phyloP scores from a whole-genome alignment of 768 basidiomycete genomes.

The Thelephora ganbajun region DNA sequence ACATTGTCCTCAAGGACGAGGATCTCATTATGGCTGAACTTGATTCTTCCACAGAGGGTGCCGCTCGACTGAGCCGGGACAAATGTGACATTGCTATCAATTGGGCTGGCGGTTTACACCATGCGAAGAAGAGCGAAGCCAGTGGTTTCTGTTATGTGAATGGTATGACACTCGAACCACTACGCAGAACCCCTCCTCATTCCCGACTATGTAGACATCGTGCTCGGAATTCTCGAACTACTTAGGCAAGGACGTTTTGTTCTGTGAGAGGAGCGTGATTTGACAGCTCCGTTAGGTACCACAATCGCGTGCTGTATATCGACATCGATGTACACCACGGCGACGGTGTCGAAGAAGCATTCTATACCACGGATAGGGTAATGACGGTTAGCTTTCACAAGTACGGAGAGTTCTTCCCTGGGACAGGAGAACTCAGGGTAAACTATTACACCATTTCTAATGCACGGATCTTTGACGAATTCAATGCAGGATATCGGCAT shows the following conservation, averaged over 20 bases:
- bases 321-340: slow-evolving; percentile 99
- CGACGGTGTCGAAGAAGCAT: slow-evolving; percentile 98
- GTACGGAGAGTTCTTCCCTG: slow-evolving; percentile 98
- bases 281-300: slow-evolving; percentile 46
- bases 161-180: slow-evolving; percentile 32
- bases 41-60: slow-evolving; percentile 58
- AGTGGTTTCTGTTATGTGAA: slow-evolving; percentile 99
- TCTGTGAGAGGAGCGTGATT: not conserved
- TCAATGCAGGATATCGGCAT: slow-evolving; percentile 71
- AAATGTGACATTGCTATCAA: slow-evolving; percentile 99
- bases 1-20: slow-evolving; percentile 14
- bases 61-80: slow-evolving; percentile 85
- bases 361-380: slow-evolving; percentile 96
- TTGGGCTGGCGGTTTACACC: slow-evolving; percentile 97
- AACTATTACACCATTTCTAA: slow-evolving; percentile 13
- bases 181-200: not conserved
- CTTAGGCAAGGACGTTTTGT: slow-evolving; percentile 39
- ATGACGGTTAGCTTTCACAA: slow-evolving; percentile 99
- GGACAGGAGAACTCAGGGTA: slow-evolving; percentile 92
- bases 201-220: slow-evolving; percentile 57
- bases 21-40: not conserved
- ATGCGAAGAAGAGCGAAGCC: slow-evolving; percentile 98
- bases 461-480: not conserved
- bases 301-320: slow-evolving; percentile 89
- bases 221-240: slow-evolving; percentile 90